Base-by-base conservation (phyloP, 148 eudicot genomes). In the Camellia lanceoleosa region DNA sequence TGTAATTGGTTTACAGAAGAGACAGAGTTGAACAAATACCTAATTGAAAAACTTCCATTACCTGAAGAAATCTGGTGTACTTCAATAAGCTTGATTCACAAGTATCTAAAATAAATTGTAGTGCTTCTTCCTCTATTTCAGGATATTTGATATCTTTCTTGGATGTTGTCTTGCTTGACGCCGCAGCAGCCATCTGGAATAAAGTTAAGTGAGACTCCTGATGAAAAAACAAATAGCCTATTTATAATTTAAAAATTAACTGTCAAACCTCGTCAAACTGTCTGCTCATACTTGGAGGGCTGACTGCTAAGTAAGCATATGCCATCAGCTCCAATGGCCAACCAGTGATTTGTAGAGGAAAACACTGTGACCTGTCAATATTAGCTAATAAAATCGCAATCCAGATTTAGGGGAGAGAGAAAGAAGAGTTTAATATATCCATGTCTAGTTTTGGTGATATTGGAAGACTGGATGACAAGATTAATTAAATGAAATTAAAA, bases 281-380 rank as follows among this genome's bases (percentile, higher is more conserved):
- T 59, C 80, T 81, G 75, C 72, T 88, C 98, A 92, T 92, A 81
- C 89, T 91, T 61, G 97, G 92, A 71, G 98, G 98, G 80, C 99
- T 96, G 77, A 93, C 98, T 42, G 84, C 94, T 81, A 96, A 83
- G 82, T 90, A 92, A 74, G 99, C 98, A 85, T 89, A 96, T 69
- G 99, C 95, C 92, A 96, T 91, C 89, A 96, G 77, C 86, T 93
- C 98, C 83, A 96, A 69, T 64, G 99, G 95, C 99, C 99, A 96
- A 71, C 99, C 99, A 54, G 98, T 96, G 76, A 96, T 78, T 88
- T 87, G 92, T 83, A 96, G 56, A 63, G 99, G 99, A 88, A 85
- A 96, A 83, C 98, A 85, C 59, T 96, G 88, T 74, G 93, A 82
- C 81, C 99, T 96, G 90, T 65, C 20, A 71, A 84, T 9, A 61